Conservation (phyloP, 164 flowering plant genomes). For the Cinnamomum micranthum region DNA sequence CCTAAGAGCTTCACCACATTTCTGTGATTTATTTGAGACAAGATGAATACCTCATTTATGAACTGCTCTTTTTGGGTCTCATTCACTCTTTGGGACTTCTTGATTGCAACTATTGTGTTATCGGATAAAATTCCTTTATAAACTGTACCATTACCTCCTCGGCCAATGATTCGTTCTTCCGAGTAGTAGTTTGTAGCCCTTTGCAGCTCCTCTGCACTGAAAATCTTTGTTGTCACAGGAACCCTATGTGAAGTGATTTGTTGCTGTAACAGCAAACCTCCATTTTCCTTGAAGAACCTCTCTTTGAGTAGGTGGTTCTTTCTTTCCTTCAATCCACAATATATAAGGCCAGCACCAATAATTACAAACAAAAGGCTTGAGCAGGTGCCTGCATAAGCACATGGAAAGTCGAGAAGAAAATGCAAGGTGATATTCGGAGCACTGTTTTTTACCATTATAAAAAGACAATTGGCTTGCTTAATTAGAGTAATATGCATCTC, state of each 20-base stretch:
- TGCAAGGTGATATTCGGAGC: background rate
- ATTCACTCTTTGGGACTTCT: slow-evolving; percentile 24
- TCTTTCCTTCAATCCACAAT: background rate
- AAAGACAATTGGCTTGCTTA: background rate
- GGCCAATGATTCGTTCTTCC: slow-evolving; percentile 3
- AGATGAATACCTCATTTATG: slow-evolving; percentile 36
- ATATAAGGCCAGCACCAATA: background rate
- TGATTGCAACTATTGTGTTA: slow-evolving; percentile 11
- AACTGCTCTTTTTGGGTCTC: slow-evolving; percentile 24
- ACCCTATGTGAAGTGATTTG: background rate
- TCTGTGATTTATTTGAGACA: slow-evolving; percentile 44
- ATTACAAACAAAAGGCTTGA: background rate
- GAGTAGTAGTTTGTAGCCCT: slow-evolving; percentile 15
- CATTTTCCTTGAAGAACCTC: background rate
- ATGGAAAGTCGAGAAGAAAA: background rate
- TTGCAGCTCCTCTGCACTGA: slow-evolving; percentile 12
- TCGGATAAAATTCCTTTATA: slow-evolving; percentile 19
- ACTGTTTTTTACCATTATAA: no score
- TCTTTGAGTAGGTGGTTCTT: background rate
- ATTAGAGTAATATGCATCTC: background rate
- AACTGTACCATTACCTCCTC: slow-evolving; percentile 16
- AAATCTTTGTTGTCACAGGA: slow-evolving; percentile 1
- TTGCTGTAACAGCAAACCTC: slow-evolving; percentile 6
- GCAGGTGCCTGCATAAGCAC: background rate
- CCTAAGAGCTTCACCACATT: slow-evolving; percentile 44